phyloP scores from a whole-genome alignment of 805 yeast genomes.

The Yarrowia sp. region DNA sequence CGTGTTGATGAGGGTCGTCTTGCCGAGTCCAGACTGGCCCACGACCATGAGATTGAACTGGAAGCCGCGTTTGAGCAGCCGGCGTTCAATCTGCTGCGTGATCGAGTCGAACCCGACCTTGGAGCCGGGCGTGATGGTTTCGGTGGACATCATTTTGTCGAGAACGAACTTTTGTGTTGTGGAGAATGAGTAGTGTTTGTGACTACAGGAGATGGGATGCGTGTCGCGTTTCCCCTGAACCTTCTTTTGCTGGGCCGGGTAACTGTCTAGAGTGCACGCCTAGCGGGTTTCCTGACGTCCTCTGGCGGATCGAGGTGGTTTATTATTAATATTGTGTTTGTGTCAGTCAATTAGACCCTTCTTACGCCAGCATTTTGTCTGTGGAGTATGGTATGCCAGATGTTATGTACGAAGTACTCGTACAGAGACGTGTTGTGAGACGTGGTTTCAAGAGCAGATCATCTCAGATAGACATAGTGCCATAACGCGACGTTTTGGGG shows the following conservation, averaged over 20 bases:
- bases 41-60: conserved; percentile 93
- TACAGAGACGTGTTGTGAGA: too few relatives aligned
- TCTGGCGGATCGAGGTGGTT: too few relatives aligned
- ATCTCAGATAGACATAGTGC: too few relatives aligned
- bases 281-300: too few relatives aligned
- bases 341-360: too few relatives aligned
- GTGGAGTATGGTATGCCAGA: too few relatives aligned
- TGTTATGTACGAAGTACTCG: too few relatives aligned
- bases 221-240: conserved; percentile 26
- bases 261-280: neutral
- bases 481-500: too few relatives aligned
- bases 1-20: conserved; percentile 87
- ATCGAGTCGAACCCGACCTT: conserved; percentile 97
- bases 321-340: too few relatives aligned
- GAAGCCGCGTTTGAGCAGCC: conserved; percentile 88
- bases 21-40: conserved; percentile 89
- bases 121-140: conserved; percentile 54
- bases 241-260: neutral
- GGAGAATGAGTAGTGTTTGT: neutral
- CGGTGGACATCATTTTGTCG: conserved; percentile 16
- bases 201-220: conserved; percentile 1
- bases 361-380: too few relatives aligned
- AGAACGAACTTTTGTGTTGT: neutral
- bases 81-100: conserved; percentile 90
- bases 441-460: too few relatives aligned